Base-by-base conservation (phyloP, 805 yeast genomes). In the Lipomyces kockii region DNA sequence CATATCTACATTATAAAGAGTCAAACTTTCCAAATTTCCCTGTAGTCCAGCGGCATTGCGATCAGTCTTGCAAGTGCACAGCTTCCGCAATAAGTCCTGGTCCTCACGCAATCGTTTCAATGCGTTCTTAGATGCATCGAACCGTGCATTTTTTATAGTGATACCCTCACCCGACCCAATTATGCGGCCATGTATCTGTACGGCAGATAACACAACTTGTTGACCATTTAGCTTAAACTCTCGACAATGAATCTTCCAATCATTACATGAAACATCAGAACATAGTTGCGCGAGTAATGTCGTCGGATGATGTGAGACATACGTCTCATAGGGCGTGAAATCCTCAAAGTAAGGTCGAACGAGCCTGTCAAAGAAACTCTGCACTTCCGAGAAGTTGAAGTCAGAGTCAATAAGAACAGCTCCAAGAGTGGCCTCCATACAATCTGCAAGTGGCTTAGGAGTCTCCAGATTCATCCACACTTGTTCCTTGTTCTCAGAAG, bases 391-490 rank as follows among this genome's bases (percentile, higher is more conserved):
- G 17, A 63, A 58, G 35, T 37, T 34, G 43, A 63, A 63, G 29
- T 52, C 61, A 29, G 65, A 63, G 35, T 63, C 65, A 27, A 63
- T 35, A 37, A 49, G 58, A 35, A 63, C 49, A 7, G 62, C 65
- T 5, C 65, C 60, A 27, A 63, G 25, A 5, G 52, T 17, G n/a
- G 65, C 52, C 34, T 63, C 65, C 11, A 63, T 34, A 35, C 39
- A 57, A 32, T 63, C 65, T 17, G 65, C 52, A 27, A 63, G 43
- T n/a, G 60, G 54, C 58, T 63, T 63, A 4, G 65, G 65, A 29
- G 58, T 20, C 12, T 63, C 65, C 37, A 63, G 12, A 20, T 49
- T 22, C 60, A 51, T 46, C 65, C 65, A 63, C 29, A 56, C 59
- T 9, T 57, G 54, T 17, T 34, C 51, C 39, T 57, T 49, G 11